These are phyloP conservation scores for Alternaria burnsii DNA, from an alignment of 2,329 filamentous ascomycete genomes.

Conservation along the genomic window DNA sequence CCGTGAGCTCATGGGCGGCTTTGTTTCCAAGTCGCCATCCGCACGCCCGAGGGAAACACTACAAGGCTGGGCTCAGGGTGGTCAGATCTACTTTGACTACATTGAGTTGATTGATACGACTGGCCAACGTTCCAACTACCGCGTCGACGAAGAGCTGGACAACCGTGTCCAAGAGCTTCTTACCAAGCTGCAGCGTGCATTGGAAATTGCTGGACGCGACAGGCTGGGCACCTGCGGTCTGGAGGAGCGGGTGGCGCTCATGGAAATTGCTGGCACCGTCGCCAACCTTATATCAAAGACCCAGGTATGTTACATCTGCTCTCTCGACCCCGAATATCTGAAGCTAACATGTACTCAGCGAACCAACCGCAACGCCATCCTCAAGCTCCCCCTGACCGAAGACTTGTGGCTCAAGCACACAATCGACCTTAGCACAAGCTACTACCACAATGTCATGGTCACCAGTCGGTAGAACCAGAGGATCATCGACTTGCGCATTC, in stretches of 20 bases:
- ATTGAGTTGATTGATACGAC: constrained; percentile 58
- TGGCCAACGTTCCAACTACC: constrained; percentile 38
- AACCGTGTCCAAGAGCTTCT: constrained; percentile 43
- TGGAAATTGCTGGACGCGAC: constrained; percentile 53
- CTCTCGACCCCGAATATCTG: constrained; percentile 5
- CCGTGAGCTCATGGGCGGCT: constrained; percentile 73
- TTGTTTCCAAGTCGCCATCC: constrained; percentile 58
- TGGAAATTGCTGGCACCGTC: constrained; percentile 81
- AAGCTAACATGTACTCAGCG: constrained; percentile 40
- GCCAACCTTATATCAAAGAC: constrained; percentile 68
- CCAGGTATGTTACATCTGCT: constrained; percentile 34
- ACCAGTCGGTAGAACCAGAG: constrained; percentile 12
- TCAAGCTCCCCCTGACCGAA: constrained; percentile 73
- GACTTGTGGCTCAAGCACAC: constrained; percentile 76
- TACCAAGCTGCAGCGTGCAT: constrained; percentile 45
- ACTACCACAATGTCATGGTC: constrained; percentile 67
- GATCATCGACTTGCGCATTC: background rate
- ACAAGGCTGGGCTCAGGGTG: constrained; percentile 78
- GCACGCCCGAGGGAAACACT: constrained; percentile 55
- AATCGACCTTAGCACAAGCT: constrained; percentile 72
- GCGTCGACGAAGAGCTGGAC: constrained; percentile 44
- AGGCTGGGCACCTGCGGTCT: constrained; percentile 55
- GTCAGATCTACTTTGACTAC: constrained; percentile 78
- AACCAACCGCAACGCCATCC: constrained; percentile 57
- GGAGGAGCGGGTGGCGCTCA: constrained; percentile 72